These are phyloP conservation scores for Neofusicoccum kwambonambiense DNA, from an alignment of 2,329 filamentous ascomycete genomes.

Conservation along the genomic window DNA sequence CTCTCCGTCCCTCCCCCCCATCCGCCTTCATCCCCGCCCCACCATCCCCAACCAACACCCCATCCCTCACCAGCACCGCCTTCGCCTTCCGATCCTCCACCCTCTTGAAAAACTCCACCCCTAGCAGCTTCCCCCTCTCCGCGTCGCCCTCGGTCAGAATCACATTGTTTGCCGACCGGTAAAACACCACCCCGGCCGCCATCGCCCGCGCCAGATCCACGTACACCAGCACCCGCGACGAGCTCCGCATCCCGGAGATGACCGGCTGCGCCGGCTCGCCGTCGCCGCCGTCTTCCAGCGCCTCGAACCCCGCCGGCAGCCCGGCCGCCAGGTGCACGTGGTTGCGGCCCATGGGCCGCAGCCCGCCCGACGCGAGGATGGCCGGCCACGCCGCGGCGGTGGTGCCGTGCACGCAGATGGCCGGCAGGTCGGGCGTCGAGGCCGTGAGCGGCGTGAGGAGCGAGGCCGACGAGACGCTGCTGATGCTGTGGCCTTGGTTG, in stretches of 20 bases:
- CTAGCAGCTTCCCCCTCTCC: slow-evolving; percentile 57
- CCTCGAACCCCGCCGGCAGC: slow-evolving; percentile 52
- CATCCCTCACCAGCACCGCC: slow-evolving; percentile 69
- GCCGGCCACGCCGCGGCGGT: slow-evolving; percentile 75
- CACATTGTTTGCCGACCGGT: slow-evolving; percentile 56
- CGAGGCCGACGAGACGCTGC: slow-evolving; percentile 62
- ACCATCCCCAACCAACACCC: slow-evolving; percentile 59
- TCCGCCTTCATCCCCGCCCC: slow-evolving; percentile 33
- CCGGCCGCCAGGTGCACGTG: slow-evolving; percentile 89
- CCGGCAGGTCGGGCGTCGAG: slow-evolving; percentile 56
- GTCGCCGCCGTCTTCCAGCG: slow-evolving; percentile 21
- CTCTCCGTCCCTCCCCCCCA: background rate
- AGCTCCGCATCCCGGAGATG: slow-evolving; percentile 76
- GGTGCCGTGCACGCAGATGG: slow-evolving; percentile 79
- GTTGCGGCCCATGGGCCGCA: slow-evolving; percentile 77
- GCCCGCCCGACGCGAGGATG: slow-evolving; percentile 74
- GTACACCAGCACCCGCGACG: slow-evolving; percentile 65
- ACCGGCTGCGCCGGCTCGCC: slow-evolving; percentile 43
- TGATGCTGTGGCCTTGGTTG: slow-evolving; percentile 90
- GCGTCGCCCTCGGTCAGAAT: slow-evolving; percentile 46
- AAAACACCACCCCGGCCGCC: slow-evolving; percentile 65
- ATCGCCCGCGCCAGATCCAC: slow-evolving; percentile 70
- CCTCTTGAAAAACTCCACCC: slow-evolving; percentile 66
- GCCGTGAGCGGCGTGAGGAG: slow-evolving; percentile 65
- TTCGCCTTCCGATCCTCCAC: slow-evolving; percentile 64